Percentiles rank a stretch among this genome's conserved stretches.
Conservation (phyloP, 495 filamentous ascomycete genomes). For the Xylaria bambusicola region DNA sequence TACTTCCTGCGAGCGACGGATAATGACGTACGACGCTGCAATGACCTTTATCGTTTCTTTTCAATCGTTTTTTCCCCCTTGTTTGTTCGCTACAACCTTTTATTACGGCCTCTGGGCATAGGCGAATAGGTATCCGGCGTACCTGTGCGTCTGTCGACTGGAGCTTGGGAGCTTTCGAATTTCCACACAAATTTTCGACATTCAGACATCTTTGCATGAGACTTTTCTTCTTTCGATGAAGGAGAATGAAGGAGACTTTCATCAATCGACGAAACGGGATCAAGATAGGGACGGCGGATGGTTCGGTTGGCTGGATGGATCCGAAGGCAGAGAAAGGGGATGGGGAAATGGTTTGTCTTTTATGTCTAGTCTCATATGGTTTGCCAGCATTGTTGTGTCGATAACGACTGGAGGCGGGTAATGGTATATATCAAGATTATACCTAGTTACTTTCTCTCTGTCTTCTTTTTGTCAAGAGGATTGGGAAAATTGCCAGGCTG, state of each 20-base stretch:
- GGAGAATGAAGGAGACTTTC: conserved; percentile 1
- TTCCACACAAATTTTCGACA: neutral
- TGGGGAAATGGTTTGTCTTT: neutral
- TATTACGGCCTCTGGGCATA: conserved; percentile 13
- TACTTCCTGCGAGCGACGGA: neutral
- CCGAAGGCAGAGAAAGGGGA: neutral
- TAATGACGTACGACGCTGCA: conserved; percentile 11
- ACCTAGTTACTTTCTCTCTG: neutral
- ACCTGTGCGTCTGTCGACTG: conserved; percentile 9
- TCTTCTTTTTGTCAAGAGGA: conserved; percentile 8
- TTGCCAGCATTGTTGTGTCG: conserved; percentile 21
- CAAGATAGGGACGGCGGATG: neutral
- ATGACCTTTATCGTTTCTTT: conserved; percentile 19
- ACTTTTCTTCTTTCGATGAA: too few species aligned
- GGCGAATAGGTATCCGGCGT: conserved; percentile 20
- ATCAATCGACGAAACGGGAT: conserved; percentile 6
- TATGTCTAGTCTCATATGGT: conserved; percentile 10
- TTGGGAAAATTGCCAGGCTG: neutral
- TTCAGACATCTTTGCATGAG: conserved; percentile 19
- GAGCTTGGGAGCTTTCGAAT: conserved; percentile 8
- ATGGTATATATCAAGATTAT: conserved; percentile 5
- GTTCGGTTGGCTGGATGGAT: neutral
- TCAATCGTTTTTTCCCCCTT: conserved; percentile 8
- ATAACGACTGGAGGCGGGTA: neutral
- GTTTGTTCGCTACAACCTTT: neutral